Percentiles rank a stretch among this genome's conserved stretches.
These are phyloP conservation scores for Ampelomyces quisqualis DNA, from an alignment of 2,329 filamentous ascomycete genomes.

Conservation along the genomic window DNA sequence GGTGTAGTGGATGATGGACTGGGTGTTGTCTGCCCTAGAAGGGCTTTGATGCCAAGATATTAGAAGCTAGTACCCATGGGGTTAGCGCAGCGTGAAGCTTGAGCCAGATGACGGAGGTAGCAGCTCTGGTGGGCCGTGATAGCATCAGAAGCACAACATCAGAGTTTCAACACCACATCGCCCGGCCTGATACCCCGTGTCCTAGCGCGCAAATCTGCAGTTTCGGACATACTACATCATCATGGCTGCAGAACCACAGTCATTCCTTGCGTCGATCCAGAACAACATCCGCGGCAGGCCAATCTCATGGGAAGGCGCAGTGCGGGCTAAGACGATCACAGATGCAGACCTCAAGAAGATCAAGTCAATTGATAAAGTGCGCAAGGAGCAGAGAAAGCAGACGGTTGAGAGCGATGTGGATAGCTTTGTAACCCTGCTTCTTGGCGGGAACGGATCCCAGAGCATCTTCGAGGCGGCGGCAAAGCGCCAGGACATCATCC, in stretches of 20 bases:
- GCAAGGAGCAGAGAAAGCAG: constrained; percentile 84
- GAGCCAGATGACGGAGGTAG: constrained; percentile 36
- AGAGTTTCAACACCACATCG: constrained; percentile 21
- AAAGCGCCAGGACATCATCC: constrained; percentile 85
- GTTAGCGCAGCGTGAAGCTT: constrained; percentile 11
- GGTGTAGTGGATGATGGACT: constrained; percentile 1
- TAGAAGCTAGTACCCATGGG: neutral
- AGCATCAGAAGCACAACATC: constrained; percentile 34
- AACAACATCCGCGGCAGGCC: constrained; percentile 95
- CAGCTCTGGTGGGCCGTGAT: constrained; percentile 34
- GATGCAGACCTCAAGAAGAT: constrained; percentile 94
- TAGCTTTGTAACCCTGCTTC: constrained; percentile 77
- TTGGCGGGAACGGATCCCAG: constrained; percentile 64
- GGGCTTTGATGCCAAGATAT: constrained; percentile 34
- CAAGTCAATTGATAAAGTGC: constrained; percentile 92
- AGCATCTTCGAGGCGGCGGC: constrained; percentile 79
- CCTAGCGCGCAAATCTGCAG: neutral
- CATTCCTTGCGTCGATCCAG: constrained; percentile 84
- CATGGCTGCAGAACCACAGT: constrained; percentile 91
- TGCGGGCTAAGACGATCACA: constrained; percentile 88
- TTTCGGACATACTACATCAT: constrained; percentile 9
- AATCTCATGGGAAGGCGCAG: constrained; percentile 96
- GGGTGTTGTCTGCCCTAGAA: constrained; percentile 23
- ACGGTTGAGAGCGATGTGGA: constrained; percentile 77
- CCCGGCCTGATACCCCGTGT: neutral